Base-by-base conservation (phyloP, 495 filamentous ascomycete species). In the Hypoxylon fragiforme region DNA sequence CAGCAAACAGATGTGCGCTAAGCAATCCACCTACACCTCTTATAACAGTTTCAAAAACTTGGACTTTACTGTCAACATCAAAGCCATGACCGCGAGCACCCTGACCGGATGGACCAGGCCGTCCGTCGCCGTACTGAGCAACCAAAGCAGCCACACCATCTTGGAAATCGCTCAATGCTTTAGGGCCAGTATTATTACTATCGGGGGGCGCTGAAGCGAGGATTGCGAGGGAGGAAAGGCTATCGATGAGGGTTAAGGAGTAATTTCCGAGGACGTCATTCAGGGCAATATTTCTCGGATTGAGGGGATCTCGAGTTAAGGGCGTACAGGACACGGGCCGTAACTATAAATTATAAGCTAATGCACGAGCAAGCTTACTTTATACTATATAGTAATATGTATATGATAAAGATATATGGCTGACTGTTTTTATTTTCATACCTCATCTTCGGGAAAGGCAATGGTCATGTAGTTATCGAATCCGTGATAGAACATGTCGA, bases 221-320 rank as follows among this genome's bases (percentile, higher is more conserved):
- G 48, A 98, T 92, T 7, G 91, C 95, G 24, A 98, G 80, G 1
- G 92, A 92, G 12, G 91, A 96, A 22, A 98, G 79, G 57, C 90
- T 96, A 74, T 98, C 94, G 62, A 97, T 89, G 26, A 97, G 74
- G 5, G 95, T 97, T 48, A 98, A 77, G 44, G 92, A 96, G 67
- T 97, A 98, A 68, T 97, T 97, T 9, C 94, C 94, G 44, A 98
- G 79, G 24, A 92, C 91, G 72, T 98, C 94, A 70, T 97, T 97
- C 37, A 95, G 78, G 68, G 91, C 92, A 54, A 95, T 83, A 60
- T 92, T 86, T 35, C 81, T 80, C 1, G 89, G 89, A 62, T 95
- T 88, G 37, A 82, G 78, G 44, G 82, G 77, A 71, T 96, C 91
- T 60, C 91, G 89, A 47, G 85, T 88, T 59, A 92, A 78, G 7